Evolutionary conservation across 345 rosid species (phyloP).

Genomic region (Acer yangbiense): DNA sequence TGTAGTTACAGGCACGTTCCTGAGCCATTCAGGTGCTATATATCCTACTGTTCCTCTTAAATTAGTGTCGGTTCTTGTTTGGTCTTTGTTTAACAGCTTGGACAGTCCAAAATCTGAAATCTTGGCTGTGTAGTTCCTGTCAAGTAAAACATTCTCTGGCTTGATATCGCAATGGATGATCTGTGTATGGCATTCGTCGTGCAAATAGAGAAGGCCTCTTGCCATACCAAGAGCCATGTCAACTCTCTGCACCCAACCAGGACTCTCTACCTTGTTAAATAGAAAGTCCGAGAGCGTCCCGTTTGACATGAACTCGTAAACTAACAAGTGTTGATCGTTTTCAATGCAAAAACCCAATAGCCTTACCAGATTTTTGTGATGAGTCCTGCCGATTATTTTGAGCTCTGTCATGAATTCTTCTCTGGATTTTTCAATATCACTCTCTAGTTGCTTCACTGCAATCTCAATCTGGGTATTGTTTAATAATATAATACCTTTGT

Average conservation of each 20-base stretch:
- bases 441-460: conserved; percentile 32
- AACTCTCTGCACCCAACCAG: conserved; percentile 28
- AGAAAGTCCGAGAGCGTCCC: conserved; percentile 26
- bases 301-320: conserved; percentile 33
- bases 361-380: conserved; percentile 35
- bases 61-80: conserved; percentile 34
- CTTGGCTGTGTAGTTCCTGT: conserved; percentile 28
- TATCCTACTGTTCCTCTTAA: conserved; percentile 37
- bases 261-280: conserved; percentile 19
- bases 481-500: conserved; percentile 20
- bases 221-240: conserved; percentile 30
- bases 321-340: conserved; percentile 26
- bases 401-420: conserved; percentile 37
- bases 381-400: conserved; percentile 31
- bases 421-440: conserved; percentile 23
- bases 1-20: conserved; percentile 26
- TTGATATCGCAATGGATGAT: conserved; percentile 43
- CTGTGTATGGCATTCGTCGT: conserved; percentile 29
- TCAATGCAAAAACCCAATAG: conserved; percentile 33
- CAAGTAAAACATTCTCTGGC: conserved; percentile 37
- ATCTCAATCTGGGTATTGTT: conserved; percentile 21
- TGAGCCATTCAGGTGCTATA: conserved; percentile 42
- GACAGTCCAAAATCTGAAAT: conserved; percentile 37
- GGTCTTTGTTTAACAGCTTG: conserved; percentile 36
- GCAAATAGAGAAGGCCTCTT: conserved; percentile 36